A percentile compares a stretch with the other conserved stretches of the same genome.
Conservation (phyloP, 306 rosid genomes). For the Begonia masoniana region DNA sequence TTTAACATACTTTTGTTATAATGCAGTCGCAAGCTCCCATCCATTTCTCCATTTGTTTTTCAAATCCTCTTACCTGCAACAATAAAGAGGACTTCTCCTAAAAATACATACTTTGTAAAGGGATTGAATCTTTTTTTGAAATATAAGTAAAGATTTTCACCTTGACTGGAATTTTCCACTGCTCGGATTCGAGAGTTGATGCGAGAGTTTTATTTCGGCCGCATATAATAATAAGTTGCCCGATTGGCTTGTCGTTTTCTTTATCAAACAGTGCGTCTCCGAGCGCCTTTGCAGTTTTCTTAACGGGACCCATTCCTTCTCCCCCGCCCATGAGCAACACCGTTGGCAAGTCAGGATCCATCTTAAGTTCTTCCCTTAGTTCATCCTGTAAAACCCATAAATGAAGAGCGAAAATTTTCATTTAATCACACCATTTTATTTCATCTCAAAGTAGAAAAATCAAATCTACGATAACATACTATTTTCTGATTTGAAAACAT, state of each 20-base stretch:
- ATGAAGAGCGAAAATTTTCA: neutral
- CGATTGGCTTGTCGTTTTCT: constrained; percentile 55
- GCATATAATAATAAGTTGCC: constrained; percentile 68
- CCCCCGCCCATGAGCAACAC: constrained; percentile 98
- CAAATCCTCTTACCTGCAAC: constrained; percentile 75
- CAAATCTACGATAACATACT: too few species aligned
- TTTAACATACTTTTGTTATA: constrained; percentile 70
- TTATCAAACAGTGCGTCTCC: constrained; percentile 57
- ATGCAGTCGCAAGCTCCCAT: constrained; percentile 99
- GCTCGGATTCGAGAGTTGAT: constrained; percentile 42
- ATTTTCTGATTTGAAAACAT: too few species aligned
- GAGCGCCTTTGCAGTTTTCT: constrained; percentile 91
- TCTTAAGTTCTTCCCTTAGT: constrained; percentile 68
- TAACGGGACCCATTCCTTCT: constrained; percentile 99
- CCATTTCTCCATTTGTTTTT: constrained; percentile 89
- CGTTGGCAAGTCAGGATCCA: constrained; percentile 78
- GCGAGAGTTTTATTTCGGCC: constrained; percentile 69
- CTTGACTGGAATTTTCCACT: constrained; percentile 85
- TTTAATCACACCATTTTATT: too few species aligned
- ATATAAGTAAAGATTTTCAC: constrained; percentile 13
- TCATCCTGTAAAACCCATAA: constrained; percentile 37
- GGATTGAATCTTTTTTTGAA: neutral
- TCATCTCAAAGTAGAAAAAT: too few species aligned
- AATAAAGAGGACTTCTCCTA: neutral
- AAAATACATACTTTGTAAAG: constrained; percentile 2